phyloP scores from a whole-genome alignment of 2,329 filamentous ascomycete species.

The Canariomyces notabilis region DNA sequence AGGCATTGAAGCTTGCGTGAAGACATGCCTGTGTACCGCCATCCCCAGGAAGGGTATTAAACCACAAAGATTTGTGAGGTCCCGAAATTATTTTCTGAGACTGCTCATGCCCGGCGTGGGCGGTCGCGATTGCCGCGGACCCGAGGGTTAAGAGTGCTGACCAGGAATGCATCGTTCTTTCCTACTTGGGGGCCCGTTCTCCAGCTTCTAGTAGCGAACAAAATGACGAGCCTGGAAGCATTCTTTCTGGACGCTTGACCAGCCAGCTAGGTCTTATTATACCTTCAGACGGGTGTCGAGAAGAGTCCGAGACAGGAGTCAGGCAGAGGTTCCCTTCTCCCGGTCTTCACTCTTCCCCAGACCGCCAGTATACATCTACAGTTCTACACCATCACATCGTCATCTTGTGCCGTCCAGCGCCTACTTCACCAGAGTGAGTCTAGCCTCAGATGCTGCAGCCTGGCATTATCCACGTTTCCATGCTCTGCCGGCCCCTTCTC shows the following conservation, averaged over 20 bases:
- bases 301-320: not conserved
- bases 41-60: conserved; percentile 75
- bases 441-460: too few species aligned
- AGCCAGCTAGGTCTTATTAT: not conserved
- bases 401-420: not conserved
- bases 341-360: too few species aligned
- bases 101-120: conserved; percentile 56
- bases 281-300: not conserved
- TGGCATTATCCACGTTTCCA: too few species aligned
- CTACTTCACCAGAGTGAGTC: conserved; percentile 1
- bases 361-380: too few species aligned
- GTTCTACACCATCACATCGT: not conserved
- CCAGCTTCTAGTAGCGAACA: too few species aligned
- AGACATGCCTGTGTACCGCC: conserved; percentile 68
- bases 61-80: conserved; percentile 73
- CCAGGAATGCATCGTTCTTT: not conserved
- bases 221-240: too few species aligned
- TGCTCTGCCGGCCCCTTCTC: too few species aligned
- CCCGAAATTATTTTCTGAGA: conserved; percentile 57
- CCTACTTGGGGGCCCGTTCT: too few species aligned
- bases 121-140: conserved; percentile 47
- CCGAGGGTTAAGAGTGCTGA: conserved; percentile 32
- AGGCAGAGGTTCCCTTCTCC: too few species aligned
- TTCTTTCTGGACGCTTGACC: too few species aligned
- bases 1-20: too few species aligned